Evolutionary conservation across 106 monocot species (phyloP).

Genomic region (Apostasia shenzhenica): DNA sequence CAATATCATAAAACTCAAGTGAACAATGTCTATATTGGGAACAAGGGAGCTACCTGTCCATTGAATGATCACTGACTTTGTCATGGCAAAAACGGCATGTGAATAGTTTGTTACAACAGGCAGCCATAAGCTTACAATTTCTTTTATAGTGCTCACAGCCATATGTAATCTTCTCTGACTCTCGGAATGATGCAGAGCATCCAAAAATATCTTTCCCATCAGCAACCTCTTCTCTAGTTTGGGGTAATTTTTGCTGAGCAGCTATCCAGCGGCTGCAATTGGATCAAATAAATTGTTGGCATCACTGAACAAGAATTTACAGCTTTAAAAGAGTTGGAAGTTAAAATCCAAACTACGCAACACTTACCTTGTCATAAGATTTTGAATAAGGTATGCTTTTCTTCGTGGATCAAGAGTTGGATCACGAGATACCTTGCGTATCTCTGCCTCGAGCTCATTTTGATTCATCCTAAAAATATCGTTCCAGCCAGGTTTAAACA

Average conservation of each 20-base stretch:
- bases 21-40: neutral
- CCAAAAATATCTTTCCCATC: constrained; percentile 38
- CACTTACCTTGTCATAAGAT: constrained; percentile 91
- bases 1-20: neutral
- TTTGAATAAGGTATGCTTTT: constrained; percentile 97
- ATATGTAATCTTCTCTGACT: constrained; percentile 67
- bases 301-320: too few species aligned
- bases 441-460: constrained; percentile 90
- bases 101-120: constrained; percentile 93
- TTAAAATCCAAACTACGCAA: neutral
- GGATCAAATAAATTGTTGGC: neutral
- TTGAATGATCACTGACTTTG: constrained; percentile 94
- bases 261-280: constrained; percentile 91
- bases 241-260: constrained; percentile 84
- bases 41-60: constrained; percentile 71
- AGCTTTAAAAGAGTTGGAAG: neutral
- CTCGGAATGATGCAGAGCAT: constrained; percentile 74
- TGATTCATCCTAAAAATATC: constrained; percentile 99
- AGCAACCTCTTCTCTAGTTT: constrained; percentile 26
- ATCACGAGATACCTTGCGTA: constrained; percentile 87
- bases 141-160: constrained; percentile 99
- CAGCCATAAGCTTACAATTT: constrained; percentile 91
- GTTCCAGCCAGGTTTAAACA: constrained; percentile 99
- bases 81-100: constrained; percentile 99
- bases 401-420: constrained; percentile 92